Evolutionary conservation across 2,329 filamentous ascomycete genomes (phyloP).

Genomic region (Bipolaris sorokiniana): DNA sequence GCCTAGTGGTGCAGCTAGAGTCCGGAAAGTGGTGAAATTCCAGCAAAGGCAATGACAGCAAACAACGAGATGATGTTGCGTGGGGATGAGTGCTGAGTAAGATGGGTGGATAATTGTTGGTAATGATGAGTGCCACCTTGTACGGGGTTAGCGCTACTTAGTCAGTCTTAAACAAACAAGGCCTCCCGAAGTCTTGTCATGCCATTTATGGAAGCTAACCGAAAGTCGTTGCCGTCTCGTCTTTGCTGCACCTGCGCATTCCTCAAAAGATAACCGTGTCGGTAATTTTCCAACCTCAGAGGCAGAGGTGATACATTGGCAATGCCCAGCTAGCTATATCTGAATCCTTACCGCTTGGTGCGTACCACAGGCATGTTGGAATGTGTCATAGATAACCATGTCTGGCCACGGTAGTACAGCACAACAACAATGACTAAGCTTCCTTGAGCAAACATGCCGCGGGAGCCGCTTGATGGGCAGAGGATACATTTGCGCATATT

Average conservation of each 20-base stretch:
- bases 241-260: background rate
- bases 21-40: slow-evolving; percentile 2
- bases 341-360: background rate
- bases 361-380: background rate
- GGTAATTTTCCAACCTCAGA: background rate
- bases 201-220: slow-evolving; percentile 1
- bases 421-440: background rate
- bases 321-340: background rate
- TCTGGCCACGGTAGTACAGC: background rate
- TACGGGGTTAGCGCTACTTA: slow-evolving; percentile 18
- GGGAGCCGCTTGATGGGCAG: background rate
- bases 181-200: background rate
- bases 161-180: slow-evolving; percentile 14
- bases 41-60: slow-evolving; percentile 7
- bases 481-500: background rate
- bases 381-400: background rate
- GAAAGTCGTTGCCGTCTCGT: background rate
- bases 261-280: background rate
- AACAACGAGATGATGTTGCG: slow-evolving; percentile 11
- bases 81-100: slow-evolving; percentile 28
- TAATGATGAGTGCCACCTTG: slow-evolving; percentile 16
- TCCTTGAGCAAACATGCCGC: background rate
- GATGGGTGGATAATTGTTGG: slow-evolving; percentile 25
- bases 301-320: background rate
- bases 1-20: slow-evolving; percentile 3